Evolutionary conservation across 2,329 filamentous ascomycete species (phyloP).

Genomic region (Colletotrichum lentis): DNA sequence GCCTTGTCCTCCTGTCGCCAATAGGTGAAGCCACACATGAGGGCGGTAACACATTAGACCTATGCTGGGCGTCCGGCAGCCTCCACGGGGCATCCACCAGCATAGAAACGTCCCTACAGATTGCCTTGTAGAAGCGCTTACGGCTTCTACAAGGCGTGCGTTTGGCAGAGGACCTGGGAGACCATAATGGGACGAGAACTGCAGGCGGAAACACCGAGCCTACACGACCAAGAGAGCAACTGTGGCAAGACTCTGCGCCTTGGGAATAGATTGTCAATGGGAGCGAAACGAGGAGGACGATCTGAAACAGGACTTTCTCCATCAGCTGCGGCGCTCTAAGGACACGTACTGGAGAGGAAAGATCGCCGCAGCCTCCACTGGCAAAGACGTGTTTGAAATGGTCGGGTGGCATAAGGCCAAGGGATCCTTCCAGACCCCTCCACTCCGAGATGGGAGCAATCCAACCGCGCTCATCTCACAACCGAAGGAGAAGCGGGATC

Average conservation of each 20-base stretch:
- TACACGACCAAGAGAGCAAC: neutral
- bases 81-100: slow-evolving; percentile 2
- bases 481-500: neutral
- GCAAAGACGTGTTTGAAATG: slow-evolving; percentile 1
- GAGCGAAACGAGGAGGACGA: neutral
- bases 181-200: neutral
- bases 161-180: neutral
- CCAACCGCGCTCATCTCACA: neutral
- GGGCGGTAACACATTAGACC: neutral
- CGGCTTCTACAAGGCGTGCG: neutral
- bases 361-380: neutral
- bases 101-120: slow-evolving; percentile 9
- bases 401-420: neutral
- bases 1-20: slow-evolving; percentile 1
- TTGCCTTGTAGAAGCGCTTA: slow-evolving; percentile 1
- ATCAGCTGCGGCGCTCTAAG: neutral
- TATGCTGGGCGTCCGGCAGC: slow-evolving; percentile 8
- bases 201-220: neutral
- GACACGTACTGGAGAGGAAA: neutral
- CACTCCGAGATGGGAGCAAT: neutral
- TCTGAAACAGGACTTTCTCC: neutral
- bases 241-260: neutral
- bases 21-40: slow-evolving; percentile 6
- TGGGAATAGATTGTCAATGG: neutral
- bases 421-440: neutral